Evolutionary conservation across 352 stramenopile species (phyloP).

Genomic region (Pythium rhizo-oryzae): DNA sequence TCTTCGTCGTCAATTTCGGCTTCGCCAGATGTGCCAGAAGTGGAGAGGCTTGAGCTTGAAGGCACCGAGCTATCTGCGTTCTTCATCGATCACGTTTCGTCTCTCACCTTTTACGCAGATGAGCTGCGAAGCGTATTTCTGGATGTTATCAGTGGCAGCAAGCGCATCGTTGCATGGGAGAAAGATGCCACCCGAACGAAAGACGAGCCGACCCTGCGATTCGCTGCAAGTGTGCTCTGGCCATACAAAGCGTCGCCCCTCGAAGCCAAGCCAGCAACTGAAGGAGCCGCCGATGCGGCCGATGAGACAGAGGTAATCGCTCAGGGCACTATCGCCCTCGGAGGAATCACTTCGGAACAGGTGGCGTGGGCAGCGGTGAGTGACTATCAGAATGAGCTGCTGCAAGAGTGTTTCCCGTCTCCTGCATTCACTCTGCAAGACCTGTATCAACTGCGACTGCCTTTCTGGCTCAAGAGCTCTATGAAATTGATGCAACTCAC

Average conservation of each 20-base stretch:
- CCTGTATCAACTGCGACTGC: constrained; percentile 62
- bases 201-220: constrained; percentile 73
- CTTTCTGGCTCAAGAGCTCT: constrained; percentile 78
- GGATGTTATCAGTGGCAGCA: constrained; percentile 47
- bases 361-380: constrained; percentile 72
- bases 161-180: constrained; percentile 70
- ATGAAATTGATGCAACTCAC: constrained; percentile 54
- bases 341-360: constrained; percentile 78
- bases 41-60: constrained; percentile 36
- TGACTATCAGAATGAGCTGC: constrained; percentile 61
- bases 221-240: constrained; percentile 71
- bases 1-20: background rate
- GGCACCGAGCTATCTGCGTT: constrained; percentile 45
- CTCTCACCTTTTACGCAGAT: constrained; percentile 53
- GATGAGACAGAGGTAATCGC: background rate
- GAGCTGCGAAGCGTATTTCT: constrained; percentile 52
- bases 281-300: background rate
- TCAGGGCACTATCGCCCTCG: background rate
- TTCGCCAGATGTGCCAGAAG: background rate
- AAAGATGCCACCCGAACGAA: constrained; percentile 53
- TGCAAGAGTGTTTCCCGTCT: constrained; percentile 72
- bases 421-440: constrained; percentile 62
- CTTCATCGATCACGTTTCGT: constrained; percentile 57
- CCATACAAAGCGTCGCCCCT: constrained; percentile 30
- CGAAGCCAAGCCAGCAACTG: background rate